These are phyloP conservation scores for Ceratocystis colombiana DNA, from an alignment of 2,329 filamentous ascomycete genomes.

Conservation along the genomic window DNA sequence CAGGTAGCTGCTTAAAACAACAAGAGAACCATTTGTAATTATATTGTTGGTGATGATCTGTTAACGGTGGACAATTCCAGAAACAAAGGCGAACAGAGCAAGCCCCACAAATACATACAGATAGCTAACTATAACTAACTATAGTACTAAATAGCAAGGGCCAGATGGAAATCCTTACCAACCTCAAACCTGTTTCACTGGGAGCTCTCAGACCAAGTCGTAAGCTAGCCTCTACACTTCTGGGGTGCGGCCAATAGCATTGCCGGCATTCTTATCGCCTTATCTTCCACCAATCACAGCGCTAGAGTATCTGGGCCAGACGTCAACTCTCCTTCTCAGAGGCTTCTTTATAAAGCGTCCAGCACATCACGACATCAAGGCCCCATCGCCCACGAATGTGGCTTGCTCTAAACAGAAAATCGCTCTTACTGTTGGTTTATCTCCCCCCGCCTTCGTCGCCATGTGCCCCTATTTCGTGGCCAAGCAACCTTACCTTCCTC, in stretches of 20 bases:
- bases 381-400: no score
- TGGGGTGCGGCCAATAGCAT: no score
- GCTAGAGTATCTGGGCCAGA: no score
- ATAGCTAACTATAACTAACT: background rate
- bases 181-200: conserved; percentile 1
- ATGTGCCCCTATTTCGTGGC: no score
- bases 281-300: conserved; percentile 3
- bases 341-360: no score
- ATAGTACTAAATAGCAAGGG: background rate
- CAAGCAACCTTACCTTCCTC: no score
- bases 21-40: background rate
- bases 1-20: background rate
- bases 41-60: background rate
- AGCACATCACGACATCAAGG: no score
- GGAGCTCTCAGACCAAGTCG: background rate
- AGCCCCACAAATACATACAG: background rate
- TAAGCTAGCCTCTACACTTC: no score
- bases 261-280: background rate
- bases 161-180: background rate
- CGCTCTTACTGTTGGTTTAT: no score
- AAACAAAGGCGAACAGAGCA: background rate
- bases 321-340: no score
- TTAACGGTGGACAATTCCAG: background rate
- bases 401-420: no score
- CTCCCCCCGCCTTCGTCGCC: no score